These are phyloP conservation scores for Magnusiomyces tetraspermus DNA, from an alignment of 1,139 yeast species.

Conservation along the genomic window DNA sequence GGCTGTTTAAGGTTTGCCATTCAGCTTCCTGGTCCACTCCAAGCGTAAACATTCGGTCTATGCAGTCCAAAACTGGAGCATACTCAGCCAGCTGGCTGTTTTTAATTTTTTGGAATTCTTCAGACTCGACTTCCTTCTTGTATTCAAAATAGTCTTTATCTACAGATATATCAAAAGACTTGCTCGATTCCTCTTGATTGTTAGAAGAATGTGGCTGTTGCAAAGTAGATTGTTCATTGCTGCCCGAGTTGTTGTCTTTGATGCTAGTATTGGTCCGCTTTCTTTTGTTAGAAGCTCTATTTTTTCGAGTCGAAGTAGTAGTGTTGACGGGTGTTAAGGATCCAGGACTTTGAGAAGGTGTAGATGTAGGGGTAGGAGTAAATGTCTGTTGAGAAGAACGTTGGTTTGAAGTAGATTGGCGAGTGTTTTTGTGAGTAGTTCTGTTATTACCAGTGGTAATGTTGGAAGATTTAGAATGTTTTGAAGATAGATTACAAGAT, in stretches of 20 bases:
- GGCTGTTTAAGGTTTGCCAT: neutral
- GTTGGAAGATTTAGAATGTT: neutral
- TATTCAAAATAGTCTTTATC: neutral
- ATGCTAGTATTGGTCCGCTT: too few species aligned
- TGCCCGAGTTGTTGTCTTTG: too few species aligned
- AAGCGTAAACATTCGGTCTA: neutral
- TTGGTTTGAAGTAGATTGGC: neutral
- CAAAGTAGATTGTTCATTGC: neutral
- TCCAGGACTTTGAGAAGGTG: neutral
- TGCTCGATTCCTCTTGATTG: too few species aligned
- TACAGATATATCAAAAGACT: too few species aligned
- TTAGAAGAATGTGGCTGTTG: neutral
- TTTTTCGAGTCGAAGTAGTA: neutral
- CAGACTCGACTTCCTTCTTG: neutral
- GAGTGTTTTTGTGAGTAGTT: neutral
- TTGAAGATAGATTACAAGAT: neutral
- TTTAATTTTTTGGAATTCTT: neutral
- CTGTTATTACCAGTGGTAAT: neutral
- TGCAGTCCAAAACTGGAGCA: neutral
- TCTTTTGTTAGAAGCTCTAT: neutral
- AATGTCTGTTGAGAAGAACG: neutral
- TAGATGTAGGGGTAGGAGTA: neutral
- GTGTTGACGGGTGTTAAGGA: neutral
- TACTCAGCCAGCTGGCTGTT: neutral
- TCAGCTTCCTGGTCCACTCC: neutral